Conservation (phyloP, 306 rosid genomes). For the Pyrus communis region DNA sequence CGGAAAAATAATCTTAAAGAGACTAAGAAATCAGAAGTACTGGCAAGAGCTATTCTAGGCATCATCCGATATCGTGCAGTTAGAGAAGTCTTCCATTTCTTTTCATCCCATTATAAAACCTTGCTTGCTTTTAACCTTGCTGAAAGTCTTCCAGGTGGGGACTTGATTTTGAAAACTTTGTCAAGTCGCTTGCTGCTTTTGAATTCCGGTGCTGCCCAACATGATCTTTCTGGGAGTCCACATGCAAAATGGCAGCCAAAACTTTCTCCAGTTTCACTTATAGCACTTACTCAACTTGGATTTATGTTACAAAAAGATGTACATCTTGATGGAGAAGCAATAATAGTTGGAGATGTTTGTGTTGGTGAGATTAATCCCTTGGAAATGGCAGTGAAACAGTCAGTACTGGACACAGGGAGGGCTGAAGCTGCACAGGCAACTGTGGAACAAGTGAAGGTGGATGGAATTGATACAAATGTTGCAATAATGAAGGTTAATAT, state of each 20-base stretch:
- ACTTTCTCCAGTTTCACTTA: slow-evolving; percentile 48
- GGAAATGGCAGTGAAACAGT: slow-evolving; percentile 65
- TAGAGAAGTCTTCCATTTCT: slow-evolving; percentile 64
- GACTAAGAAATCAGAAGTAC: slow-evolving; percentile 59
- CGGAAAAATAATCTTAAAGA: slow-evolving; percentile 55
- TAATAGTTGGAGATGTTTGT: slow-evolving; percentile 45
- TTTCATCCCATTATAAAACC: slow-evolving; percentile 57
- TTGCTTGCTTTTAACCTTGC: slow-evolving; percentile 83
- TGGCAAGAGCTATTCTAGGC: slow-evolving; percentile 72
- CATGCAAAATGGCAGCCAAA: slow-evolving; percentile 37
- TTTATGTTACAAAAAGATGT: slow-evolving; percentile 34
- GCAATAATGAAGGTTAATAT: slow-evolving; percentile 85
- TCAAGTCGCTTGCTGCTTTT: slow-evolving; percentile 44
- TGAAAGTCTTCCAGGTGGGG: slow-evolving; percentile 88
- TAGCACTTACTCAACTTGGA: slow-evolving; percentile 60
- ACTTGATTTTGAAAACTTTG: slow-evolving; percentile 68
- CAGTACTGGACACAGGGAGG: slow-evolving; percentile 56
- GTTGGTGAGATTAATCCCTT: slow-evolving; percentile 75
- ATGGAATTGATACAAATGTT: slow-evolving; percentile 88
- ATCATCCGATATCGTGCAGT: slow-evolving; percentile 68
- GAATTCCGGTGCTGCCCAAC: slow-evolving; percentile 31
- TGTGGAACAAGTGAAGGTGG: slow-evolving; percentile 88
- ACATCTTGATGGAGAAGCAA: slow-evolving; percentile 35
- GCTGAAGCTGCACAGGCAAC: slow-evolving; percentile 93
- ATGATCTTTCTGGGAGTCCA: slow-evolving; percentile 38